phyloP scores from a whole-genome alignment of 345 rosid species.

The Pseudoturritis turrita region DNA sequence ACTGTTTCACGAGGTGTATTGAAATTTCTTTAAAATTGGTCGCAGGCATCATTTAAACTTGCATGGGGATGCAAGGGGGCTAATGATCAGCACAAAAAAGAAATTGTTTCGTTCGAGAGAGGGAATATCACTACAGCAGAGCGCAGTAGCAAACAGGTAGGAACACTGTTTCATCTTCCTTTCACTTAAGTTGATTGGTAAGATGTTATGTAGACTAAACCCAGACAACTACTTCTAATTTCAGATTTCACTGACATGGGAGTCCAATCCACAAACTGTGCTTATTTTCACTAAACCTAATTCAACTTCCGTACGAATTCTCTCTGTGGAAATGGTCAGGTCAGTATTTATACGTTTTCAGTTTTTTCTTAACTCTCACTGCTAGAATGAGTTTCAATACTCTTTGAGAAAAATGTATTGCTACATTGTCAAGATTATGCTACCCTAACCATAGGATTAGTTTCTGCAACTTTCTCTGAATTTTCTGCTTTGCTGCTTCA shows the following conservation, averaged over 20 bases:
- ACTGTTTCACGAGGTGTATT: neutral
- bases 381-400: neutral
- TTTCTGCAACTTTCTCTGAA: neutral
- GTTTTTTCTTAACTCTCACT: neutral
- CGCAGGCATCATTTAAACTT: conserved; percentile 96
- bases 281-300: conserved; percentile 91
- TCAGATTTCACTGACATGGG: conserved; percentile 98
- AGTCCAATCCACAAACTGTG: conserved; percentile 81
- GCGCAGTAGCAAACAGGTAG: conserved; percentile 94
- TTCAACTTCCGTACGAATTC: conserved; percentile 65
- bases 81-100: conserved; percentile 91
- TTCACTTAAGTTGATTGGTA: neutral
- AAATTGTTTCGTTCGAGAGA: conserved; percentile 89
- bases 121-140: conserved; percentile 89
- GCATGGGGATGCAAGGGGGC: conserved; percentile 88
- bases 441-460: neutral
- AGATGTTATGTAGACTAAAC: conserved; percentile 23
- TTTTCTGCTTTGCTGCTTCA: neutral
- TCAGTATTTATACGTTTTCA: conserved; percentile 25
- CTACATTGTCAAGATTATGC: neutral
- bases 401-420: neutral
- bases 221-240: conserved; percentile 24
- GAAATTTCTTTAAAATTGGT: conserved; percentile 10
- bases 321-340: conserved; percentile 91
- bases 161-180: neutral